Conservation (phyloP, 345 rosid genomes). For the Linum tenue region DNA sequence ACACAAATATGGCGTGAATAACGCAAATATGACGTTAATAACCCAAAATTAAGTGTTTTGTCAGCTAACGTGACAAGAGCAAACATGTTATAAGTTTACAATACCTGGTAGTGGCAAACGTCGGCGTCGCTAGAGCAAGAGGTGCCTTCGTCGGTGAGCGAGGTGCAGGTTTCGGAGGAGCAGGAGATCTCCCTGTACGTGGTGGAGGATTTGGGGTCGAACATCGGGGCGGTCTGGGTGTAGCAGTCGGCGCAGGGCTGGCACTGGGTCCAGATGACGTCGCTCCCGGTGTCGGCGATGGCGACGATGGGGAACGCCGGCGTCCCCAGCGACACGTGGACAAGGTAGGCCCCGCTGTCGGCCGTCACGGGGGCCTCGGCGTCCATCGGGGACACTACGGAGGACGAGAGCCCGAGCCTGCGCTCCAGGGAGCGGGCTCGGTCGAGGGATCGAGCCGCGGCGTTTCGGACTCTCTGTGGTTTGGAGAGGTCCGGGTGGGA, state of each 20-base stretch:
- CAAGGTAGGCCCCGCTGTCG: constrained; percentile 5
- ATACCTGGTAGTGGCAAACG: constrained; percentile 22
- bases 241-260: constrained; percentile 26
- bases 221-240: constrained; percentile 23
- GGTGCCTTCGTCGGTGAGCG: constrained; percentile 15
- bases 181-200: constrained; percentile 33
- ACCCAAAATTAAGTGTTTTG: too few species aligned
- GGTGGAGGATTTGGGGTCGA: constrained; percentile 28
- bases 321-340: constrained; percentile 21
- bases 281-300: constrained; percentile 20
- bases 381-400: background rate
- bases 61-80: too few species aligned
- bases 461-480: background rate
- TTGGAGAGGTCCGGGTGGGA: constrained; percentile 1
- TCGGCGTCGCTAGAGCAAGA: background rate
- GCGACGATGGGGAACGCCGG: constrained; percentile 14
- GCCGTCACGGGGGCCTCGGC: constrained; percentile 4
- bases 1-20: too few species aligned
- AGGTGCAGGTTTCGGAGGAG: constrained; percentile 5
- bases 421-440: background rate
- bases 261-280: constrained; percentile 36
- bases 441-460: constrained; percentile 16
- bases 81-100: too few species aligned
- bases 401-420: constrained; percentile 1
- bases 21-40: too few species aligned